Conservation (phyloP, 2,329 filamentous ascomycete species). For the Claviceps pazoutovae region DNA sequence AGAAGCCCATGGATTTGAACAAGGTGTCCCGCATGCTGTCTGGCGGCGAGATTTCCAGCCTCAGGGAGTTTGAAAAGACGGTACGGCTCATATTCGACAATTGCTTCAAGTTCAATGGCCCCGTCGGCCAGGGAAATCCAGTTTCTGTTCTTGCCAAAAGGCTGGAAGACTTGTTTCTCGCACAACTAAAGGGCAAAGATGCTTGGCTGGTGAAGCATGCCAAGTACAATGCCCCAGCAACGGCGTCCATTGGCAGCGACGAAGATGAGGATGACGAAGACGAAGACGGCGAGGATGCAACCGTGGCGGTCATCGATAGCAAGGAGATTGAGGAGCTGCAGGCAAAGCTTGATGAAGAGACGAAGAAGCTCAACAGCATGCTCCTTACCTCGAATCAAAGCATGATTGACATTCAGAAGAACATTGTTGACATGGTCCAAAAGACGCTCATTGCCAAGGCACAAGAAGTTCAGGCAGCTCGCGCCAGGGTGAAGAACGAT, state of each 20-base stretch:
- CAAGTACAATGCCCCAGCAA: conserved; percentile 36
- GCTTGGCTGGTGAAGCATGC: conserved; percentile 69
- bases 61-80: conserved; percentile 77
- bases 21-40: conserved; percentile 71
- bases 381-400: conserved; percentile 36
- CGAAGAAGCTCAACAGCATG: conserved; percentile 41
- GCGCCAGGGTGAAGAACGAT: conserved; percentile 36
- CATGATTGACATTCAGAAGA: conserved; percentile 42
- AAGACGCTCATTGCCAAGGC: conserved; percentile 63
- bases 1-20: conserved; percentile 87
- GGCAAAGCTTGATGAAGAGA: conserved; percentile 40
- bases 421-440: conserved; percentile 51
- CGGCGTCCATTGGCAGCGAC: conserved; percentile 51
- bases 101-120: conserved; percentile 77
- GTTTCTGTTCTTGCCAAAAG: conserved; percentile 59
- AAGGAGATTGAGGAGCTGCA: conserved; percentile 37
- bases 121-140: conserved; percentile 43
- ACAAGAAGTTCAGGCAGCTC: conserved; percentile 39
- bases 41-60: conserved; percentile 61
- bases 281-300: conserved; percentile 31
- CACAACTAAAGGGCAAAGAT: conserved; percentile 64
- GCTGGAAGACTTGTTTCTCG: conserved; percentile 62
- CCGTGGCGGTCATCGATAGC: conserved; percentile 27
- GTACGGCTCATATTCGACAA: conserved; percentile 76
- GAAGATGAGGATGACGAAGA: conserved; percentile 61